A percentile compares a stretch with the other conserved stretches of the same genome.
These are phyloP conservation scores for Globisporangium radiosum DNA, from an alignment of 352 stramenopile genomes.

Conservation along the genomic window DNA sequence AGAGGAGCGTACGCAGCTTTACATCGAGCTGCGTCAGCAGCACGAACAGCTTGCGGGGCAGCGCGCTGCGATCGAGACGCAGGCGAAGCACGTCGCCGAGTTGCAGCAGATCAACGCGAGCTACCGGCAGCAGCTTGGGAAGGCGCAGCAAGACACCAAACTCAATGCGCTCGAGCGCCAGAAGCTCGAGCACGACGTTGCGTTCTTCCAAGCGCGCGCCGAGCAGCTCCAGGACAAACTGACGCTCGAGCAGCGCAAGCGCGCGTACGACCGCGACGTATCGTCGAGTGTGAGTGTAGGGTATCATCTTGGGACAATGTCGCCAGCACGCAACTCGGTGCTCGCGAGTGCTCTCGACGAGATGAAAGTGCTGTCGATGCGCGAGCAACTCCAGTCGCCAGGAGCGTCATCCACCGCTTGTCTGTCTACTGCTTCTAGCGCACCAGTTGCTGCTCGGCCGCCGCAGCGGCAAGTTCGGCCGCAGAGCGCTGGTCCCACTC, in stretches of 20 bases:
- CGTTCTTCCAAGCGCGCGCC: conserved; percentile 24
- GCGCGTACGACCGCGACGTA: conserved; percentile 41
- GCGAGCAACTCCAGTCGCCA: conserved; percentile 23
- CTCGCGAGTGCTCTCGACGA: conserved; percentile 29
- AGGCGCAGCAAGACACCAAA: conserved; percentile 37
- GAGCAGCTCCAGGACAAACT: conserved; percentile 44
- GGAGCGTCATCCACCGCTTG: background rate
- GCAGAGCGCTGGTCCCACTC: conserved; percentile 13
- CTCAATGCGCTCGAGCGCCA: conserved; percentile 26
- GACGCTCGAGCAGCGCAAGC: conserved; percentile 39
- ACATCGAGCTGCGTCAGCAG: conserved; percentile 30
- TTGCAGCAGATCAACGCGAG: conserved; percentile 23
- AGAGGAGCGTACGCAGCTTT: conserved; percentile 43
- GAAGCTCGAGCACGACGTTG: conserved; percentile 42
- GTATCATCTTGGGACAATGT: conserved; percentile 4
- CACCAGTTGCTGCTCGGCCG: conserved; percentile 1
- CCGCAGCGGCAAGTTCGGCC: background rate
- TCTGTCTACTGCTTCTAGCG: background rate
- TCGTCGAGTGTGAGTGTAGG: background rate
- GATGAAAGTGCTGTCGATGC: conserved; percentile 29
- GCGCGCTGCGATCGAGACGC: conserved; percentile 21
- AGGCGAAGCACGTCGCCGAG: conserved; percentile 21
- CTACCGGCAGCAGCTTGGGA: conserved; percentile 26
- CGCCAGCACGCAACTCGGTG: conserved; percentile 18
- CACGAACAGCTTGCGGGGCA: conserved; percentile 23